phyloP scores from a whole-genome alignment of 164 flowering plant genomes.

The Euptelea pleiosperma region DNA sequence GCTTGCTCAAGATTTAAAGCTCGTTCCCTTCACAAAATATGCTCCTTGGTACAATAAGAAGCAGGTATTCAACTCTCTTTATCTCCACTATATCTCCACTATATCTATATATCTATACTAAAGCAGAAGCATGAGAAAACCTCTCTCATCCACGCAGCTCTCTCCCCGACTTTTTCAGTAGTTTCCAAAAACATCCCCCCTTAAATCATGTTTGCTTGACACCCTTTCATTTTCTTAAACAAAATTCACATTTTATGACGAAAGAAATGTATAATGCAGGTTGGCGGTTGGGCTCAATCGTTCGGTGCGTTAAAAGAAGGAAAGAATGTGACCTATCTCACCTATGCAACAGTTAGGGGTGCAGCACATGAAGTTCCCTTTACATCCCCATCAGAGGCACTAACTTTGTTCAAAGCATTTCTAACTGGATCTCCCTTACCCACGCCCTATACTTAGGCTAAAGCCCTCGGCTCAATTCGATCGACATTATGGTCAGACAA shows the following conservation, averaged over 20 bases:
- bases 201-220: too few relatives aligned
- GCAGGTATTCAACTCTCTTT: conserved; percentile 22
- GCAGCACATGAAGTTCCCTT: conserved; percentile 53
- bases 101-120: too few relatives aligned
- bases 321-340: conserved; percentile 34
- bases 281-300: conserved; percentile 54
- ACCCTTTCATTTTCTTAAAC: too few relatives aligned
- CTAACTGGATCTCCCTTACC: conserved; percentile 25
- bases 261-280: too few relatives aligned
- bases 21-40: conserved; percentile 26
- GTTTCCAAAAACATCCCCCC: too few relatives aligned
- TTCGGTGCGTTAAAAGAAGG: conserved; percentile 33
- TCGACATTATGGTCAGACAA: not conserved
- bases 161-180: too few relatives aligned
- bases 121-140: too few relatives aligned
- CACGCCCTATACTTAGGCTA: not conserved
- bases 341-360: conserved; percentile 48
- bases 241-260: too few relatives aligned
- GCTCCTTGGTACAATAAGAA: conserved; percentile 36
- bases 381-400: conserved; percentile 43
- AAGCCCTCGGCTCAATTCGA: not conserved
- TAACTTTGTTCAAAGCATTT: conserved; percentile 36
- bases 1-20: conserved; percentile 27
- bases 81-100: too few relatives aligned
- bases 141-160: too few relatives aligned